Evolutionary conservation across 1,139 yeast species (phyloP), one percentile per base, ranked within the genome.

Genomic region (Yamadazyma friedrichii): DNA sequence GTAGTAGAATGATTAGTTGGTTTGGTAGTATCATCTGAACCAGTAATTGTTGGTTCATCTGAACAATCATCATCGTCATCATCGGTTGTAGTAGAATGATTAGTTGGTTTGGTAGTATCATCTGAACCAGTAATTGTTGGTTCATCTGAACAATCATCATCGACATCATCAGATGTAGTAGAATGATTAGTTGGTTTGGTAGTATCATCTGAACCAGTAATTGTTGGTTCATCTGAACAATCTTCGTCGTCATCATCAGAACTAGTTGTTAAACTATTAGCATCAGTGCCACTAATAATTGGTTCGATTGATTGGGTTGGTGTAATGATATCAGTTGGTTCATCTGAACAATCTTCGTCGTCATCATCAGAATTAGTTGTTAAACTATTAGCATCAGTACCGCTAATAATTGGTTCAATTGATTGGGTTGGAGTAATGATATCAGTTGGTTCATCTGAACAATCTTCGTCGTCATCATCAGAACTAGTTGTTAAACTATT

Each of bases 71-170:
- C 41, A 25, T 41, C 45, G 12, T 36, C 42, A 28, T 28, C 35
- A 11, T 37, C 35, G 15, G 24, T 9, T 15, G 25, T 13, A 25
- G 28, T 25, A 10, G 28, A 4, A 25, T 10, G 11, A 25, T 25
- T 11, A n/a, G 30, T 20, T n/a, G 30, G 30, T 27, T 27, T 28
- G 11, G 38, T 26, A 13, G 40, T 40, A n/a, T 25, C 17, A 26
- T 12, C 10, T 15, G 43, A 38, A 25, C 25, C 42, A 9, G 45
- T 42, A 24, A 41, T 34, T n/a, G 40, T 13, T 12, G 25, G 10
- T 13, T 37, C 31, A 10, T 39, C 51, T 11, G 43, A 45, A 36
- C 45, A 40, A 31, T 48, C 48, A 16, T 48, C 53, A 11, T 47
- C 52, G 36, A 42, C 48, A 32, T 41, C 49, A 25, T 6, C 6